Percentiles rank a stretch among this genome's conserved stretches.
Evolutionary conservation across 441 rosid species (phyloP).

Genomic region (Populus hybrid): DNA sequence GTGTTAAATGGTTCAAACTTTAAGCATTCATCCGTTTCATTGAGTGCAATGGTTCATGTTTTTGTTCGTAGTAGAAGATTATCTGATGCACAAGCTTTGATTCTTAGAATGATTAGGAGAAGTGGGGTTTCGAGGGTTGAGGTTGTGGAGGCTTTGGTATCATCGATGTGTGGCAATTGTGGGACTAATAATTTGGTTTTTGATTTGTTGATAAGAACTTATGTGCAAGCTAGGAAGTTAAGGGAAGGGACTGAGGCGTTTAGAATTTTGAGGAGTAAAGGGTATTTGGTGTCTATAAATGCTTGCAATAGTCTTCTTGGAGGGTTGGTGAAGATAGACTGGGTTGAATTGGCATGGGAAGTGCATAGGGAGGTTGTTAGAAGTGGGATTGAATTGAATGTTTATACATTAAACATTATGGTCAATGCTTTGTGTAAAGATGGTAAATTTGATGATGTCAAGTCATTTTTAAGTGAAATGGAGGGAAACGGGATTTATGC

Average conservation of each 20-base stretch:
- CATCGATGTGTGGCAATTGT: slow-evolving; percentile 30
- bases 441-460: slow-evolving; percentile 43
- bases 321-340: slow-evolving; percentile 70
- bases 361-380: slow-evolving; percentile 50
- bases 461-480: slow-evolving; percentile 44
- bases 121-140: slow-evolving; percentile 62
- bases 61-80: slow-evolving; percentile 55
- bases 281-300: slow-evolving; percentile 52
- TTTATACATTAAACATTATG: slow-evolving; percentile 78
- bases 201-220: slow-evolving; percentile 74
- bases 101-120: slow-evolving; percentile 79
- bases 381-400: slow-evolving; percentile 51
- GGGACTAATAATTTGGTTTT: slow-evolving; percentile 43
- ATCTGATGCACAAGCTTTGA: slow-evolving; percentile 69
- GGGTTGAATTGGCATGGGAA: slow-evolving; percentile 76
- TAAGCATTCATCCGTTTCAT: slow-evolving; percentile 56
- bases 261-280: slow-evolving; percentile 45
- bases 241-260: slow-evolving; percentile 75
- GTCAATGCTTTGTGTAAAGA: slow-evolving; percentile 84
- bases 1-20: slow-evolving; percentile 32
- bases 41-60: slow-evolving; percentile 69
- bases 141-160: slow-evolving; percentile 53
- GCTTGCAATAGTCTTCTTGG: slow-evolving; percentile 79
- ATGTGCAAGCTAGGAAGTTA: slow-evolving; percentile 67
- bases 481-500: slow-evolving; percentile 60